phyloP scores from a whole-genome alignment of 345 rosid genomes.

The Arabidopsis arenosa region DNA sequence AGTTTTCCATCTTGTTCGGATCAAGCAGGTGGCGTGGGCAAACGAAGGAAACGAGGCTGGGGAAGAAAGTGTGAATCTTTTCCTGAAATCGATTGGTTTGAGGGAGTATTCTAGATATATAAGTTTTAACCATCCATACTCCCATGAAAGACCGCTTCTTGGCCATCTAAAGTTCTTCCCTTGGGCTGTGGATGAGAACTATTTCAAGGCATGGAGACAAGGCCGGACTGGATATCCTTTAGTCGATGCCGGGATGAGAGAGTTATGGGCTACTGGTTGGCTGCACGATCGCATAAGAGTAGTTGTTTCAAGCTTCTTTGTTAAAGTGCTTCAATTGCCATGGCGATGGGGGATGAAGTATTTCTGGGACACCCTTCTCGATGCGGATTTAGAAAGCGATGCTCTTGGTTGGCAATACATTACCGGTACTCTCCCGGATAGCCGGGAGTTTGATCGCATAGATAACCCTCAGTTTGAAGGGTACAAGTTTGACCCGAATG shows the following conservation, averaged over 20 bases:
- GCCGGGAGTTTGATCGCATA: constrained; percentile 86
- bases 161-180: constrained; percentile 95
- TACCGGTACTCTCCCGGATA: constrained; percentile 91
- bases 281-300: constrained; percentile 94
- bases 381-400: constrained; percentile 96
- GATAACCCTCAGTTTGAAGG: constrained; percentile 99
- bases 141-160: constrained; percentile 92
- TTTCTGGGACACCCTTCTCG: constrained; percentile 97
- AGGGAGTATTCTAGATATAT: constrained; percentile 93
- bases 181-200: constrained; percentile 83
- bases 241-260: constrained; percentile 99
- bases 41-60: constrained; percentile 93
- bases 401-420: constrained; percentile 99
- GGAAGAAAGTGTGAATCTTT: constrained; percentile 92
- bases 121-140: constrained; percentile 93
- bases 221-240: constrained; percentile 97
- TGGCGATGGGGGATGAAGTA: constrained; percentile 99
- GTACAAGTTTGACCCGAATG: constrained; percentile 87
- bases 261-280: constrained; percentile 99
- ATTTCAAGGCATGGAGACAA: constrained; percentile 99
- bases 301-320: constrained; percentile 97
- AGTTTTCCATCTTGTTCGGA: constrained; percentile 90
- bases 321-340: constrained; percentile 93
- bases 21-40: constrained; percentile 92
- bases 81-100: constrained; percentile 94